phyloP scores from a whole-genome alignment of 1,284 basidiomycete genomes.

The Schizophyllum amplum region DNA sequence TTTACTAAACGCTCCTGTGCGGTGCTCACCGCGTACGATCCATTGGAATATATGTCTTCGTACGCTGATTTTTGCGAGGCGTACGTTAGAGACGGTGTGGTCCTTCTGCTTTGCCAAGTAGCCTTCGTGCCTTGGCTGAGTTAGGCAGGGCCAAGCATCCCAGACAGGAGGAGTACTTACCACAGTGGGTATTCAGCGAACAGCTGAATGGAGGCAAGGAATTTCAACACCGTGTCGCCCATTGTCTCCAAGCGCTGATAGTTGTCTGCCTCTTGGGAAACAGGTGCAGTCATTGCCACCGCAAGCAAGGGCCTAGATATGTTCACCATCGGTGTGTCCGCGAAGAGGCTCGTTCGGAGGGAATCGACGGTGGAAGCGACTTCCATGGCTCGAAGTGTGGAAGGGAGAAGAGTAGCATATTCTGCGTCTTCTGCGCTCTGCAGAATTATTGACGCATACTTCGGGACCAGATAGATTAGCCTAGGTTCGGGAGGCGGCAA shows the following conservation, averaged over 20 bases:
- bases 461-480: conserved; percentile 30
- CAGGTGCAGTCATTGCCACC: conserved; percentile 52
- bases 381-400: conserved; percentile 50
- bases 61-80: conserved; percentile 56
- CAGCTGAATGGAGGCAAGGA: conserved; percentile 55
- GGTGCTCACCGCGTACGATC: conserved; percentile 48
- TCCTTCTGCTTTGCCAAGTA: conserved; percentile 36
- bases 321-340: conserved; percentile 25
- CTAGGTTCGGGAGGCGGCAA: conserved; percentile 16
- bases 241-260: conserved; percentile 77
- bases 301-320: conserved; percentile 41
- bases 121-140: conserved; percentile 7
- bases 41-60: conserved; percentile 43
- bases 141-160: conserved; percentile 54
- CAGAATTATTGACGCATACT: conserved; percentile 36
- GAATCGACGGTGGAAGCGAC: conserved; percentile 41
- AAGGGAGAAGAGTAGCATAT: conserved; percentile 52
- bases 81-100: conserved; percentile 67
- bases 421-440: conserved; percentile 43
- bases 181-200: conserved; percentile 60
- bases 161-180: conserved; percentile 40
- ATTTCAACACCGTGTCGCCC: conserved; percentile 75
- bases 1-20: not conserved
- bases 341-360: conserved; percentile 39
- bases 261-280: conserved; percentile 47